Base-by-base conservation (phyloP, 2,329 filamentous ascomycete species). In the Tolypocladium cylindrosporum region DNA sequence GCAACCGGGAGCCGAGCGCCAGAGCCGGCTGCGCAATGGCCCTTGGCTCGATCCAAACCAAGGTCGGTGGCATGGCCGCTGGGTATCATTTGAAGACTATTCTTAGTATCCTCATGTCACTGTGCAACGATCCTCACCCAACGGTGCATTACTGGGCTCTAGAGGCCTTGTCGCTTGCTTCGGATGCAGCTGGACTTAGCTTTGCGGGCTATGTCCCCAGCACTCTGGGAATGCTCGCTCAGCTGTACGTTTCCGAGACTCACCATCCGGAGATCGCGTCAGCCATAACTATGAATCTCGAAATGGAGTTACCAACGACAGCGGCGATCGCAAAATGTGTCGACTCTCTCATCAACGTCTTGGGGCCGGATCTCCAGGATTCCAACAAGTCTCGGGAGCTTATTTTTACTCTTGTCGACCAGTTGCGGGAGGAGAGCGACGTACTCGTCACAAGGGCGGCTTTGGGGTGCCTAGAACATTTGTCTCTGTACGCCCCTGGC, bases 51-150 rank as follows among this genome's bases (percentile, higher is more conserved):
- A 97, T 99, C 55, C 92, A 99, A 73, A 89, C 91, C 21, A 91
- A 96, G 70, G 89, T 99, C 40, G 95, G 94, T 58, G 93, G 94
- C 58, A 97, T 99, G 92, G 94, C 94, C 56, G 94, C 94, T 57
- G 91, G 92, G 4, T 91, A 94, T 66, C 94, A 99, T 70, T 80
- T 99, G 55, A 97, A 97, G 76, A 97, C 91, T 1, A 97, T 99
- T 55, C 82, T 97, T n/a, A 89, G 93, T 21, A 95, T 99, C 43
- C 77, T 99, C n/a, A 96, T 97, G 89, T 97, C 94, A 9, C 80
- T 99, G 11, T 93, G 91, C 71, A 96, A 92, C 65, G 94, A 99
- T 68, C 90, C 93, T 24, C 94, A 99, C 69, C 92, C 94, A 0
- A 87, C 90, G 0, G 94, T 99, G 10, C 94, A 99, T 72, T 96